phyloP scores from a whole-genome alignment of 306 rosid genomes.

The Sphenostylis stenocarpa region DNA sequence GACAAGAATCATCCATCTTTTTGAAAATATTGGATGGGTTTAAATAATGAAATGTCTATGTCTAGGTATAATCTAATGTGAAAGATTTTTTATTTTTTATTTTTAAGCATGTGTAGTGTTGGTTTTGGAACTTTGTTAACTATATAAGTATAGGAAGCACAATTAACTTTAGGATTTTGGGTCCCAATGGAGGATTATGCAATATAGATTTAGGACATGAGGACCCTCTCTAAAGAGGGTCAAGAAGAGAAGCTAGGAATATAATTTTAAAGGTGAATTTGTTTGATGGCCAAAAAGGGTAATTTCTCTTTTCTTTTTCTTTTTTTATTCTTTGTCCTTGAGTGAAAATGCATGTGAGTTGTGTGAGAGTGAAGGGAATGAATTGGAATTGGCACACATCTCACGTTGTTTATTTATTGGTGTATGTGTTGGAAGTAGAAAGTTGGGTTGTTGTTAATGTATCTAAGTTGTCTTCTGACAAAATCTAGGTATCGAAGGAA shows the following conservation, averaged over 20 bases:
- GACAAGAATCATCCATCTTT: too few species aligned
- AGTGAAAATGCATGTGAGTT: conserved; percentile 10
- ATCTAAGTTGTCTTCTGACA: neutral
- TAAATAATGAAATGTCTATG: neutral
- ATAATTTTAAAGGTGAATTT: neutral
- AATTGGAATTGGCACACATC: neutral
- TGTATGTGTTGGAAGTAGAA: conserved; percentile 14
- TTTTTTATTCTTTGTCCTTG: neutral
- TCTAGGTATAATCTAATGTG: neutral
- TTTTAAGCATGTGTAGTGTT: conserved; percentile 1
- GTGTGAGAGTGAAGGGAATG: conserved; percentile 6
- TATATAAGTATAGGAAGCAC: neutral
- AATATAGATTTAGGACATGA: conserved; percentile 8
- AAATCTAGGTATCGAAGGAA: conserved; percentile 24
- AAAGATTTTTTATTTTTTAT: neutral
- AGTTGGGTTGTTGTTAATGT: neutral
- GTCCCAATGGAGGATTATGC: conserved; percentile 7
- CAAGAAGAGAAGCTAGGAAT: conserved; percentile 18
- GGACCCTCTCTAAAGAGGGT: neutral
- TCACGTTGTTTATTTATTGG: neutral
- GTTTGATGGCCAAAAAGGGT: neutral
- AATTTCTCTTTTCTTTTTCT: neutral
- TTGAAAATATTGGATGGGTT: neutral
- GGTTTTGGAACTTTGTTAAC: conserved; percentile 12
- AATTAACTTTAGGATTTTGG: neutral